Evolutionary conservation across 148 eudicot genomes (phyloP), one percentile per base, ranked within the genome.

Genomic region (Polygonum aviculare): DNA sequence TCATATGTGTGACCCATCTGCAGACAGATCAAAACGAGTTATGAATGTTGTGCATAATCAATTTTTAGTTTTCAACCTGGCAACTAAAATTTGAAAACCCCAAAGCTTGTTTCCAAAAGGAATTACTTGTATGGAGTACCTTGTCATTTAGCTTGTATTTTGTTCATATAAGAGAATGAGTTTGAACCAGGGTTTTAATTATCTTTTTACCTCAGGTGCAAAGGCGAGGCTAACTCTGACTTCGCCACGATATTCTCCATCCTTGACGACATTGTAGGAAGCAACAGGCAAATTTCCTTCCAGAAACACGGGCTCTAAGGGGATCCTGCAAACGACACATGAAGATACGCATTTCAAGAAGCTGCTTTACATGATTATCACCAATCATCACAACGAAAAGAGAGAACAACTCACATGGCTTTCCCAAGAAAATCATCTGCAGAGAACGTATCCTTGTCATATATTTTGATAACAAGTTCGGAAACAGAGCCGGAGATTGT

Each of bases 391-490:
- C 19, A 47, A 4, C 8, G 21, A 49, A 47, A 21, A 73, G 19
- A 2, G 36, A 26, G 48, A 18, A 31, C 14, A 38, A 22, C 78
- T 76, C 39, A 76, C 78, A 11, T 62, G 92, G 78, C 72, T 62
- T 76, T 54, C n/a, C 98, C 98, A 69, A 93, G 85, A 51, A 77
- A 84, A 81, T 93, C 98, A 89, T 93, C 98, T 0, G 79, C 72
- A 26, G 62, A 77, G 52, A 87, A 59, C 77, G 52, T 81, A 78
- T 93, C 98, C 51, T 85, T 87, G 81, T 93, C 98, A 88, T 86
- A 83, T 36, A 93, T 38, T 77, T 84, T 93, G 77, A 91, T 78
- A 45, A 70, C 77, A 69, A 93, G 77, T 67, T 88, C 90, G 0
- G 83, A 16, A 71, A 78, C 90, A 36, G 82, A 79, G 15, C 82